phyloP scores from a whole-genome alignment of 2,329 filamentous ascomycete genomes.

The Colletotrichum plurivorum region DNA sequence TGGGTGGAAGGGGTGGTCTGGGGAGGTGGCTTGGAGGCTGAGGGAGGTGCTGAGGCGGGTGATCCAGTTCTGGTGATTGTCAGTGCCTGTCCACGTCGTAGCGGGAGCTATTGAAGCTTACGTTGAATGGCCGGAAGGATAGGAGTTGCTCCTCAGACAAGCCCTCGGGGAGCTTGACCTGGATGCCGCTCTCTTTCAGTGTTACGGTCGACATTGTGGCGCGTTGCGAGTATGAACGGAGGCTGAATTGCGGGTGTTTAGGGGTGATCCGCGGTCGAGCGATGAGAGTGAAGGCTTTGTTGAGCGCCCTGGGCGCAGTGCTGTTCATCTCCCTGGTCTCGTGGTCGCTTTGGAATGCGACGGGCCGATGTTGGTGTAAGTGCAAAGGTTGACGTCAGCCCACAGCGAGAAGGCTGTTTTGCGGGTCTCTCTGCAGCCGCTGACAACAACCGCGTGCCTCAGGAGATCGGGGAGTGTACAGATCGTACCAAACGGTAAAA shows the following conservation, averaged over 20 bases:
- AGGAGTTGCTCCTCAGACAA: slow-evolving; percentile 61
- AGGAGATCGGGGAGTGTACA: no score
- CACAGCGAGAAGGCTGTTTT: background rate
- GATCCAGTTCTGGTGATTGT: slow-evolving; percentile 61
- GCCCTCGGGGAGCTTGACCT: slow-evolving; percentile 59
- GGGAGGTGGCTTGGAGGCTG: slow-evolving; percentile 55
- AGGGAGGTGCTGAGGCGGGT: slow-evolving; percentile 62
- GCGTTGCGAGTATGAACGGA: fast-evolving
- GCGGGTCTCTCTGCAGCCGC: slow-evolving; percentile 3
- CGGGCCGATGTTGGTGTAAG: slow-evolving; percentile 7
- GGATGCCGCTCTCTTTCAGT: slow-evolving; percentile 54
- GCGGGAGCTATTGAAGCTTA: slow-evolving; percentile 41
- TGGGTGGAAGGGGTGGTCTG: slow-evolving; percentile 65
- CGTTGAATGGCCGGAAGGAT: slow-evolving; percentile 65
- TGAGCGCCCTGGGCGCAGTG: background rate
- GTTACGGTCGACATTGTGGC: slow-evolving; percentile 57
- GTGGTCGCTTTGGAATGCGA: background rate
- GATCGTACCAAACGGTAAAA: no score
- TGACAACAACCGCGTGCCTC: background rate
- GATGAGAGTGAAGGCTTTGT: background rate
- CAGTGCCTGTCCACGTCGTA: slow-evolving; percentile 5
- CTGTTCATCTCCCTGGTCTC: background rate
- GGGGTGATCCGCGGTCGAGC: background rate
- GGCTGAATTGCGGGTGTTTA: background rate
- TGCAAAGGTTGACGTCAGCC: slow-evolving; percentile 29